Evolutionary conservation across 805 yeast species (phyloP), one percentile per base, ranked within the genome.

Genomic region (Saturnispora quitensis): DNA sequence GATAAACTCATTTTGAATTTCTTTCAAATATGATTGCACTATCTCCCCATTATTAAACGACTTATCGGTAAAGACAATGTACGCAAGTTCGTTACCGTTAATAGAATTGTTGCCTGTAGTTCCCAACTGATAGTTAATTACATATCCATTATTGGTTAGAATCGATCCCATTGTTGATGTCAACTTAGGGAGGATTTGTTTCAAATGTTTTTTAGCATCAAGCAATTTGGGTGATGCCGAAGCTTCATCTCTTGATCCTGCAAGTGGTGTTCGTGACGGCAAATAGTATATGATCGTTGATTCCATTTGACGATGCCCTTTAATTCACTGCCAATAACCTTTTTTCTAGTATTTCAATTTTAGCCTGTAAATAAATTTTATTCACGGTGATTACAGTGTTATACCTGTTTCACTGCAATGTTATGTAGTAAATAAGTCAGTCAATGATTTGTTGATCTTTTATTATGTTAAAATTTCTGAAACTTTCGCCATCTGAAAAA

Each of bases 191-290:
- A 49, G 27, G 5, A 49, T 74, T 50, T 84, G 69, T 68, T 91
- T 90, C 58, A 88, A 80, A 67, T 89, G 89, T 65, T 85, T 81
- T 75, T 90, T 91, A 64, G 87, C 89, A 50, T 87, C 93, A 24
- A 73, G 62, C 44, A 91, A 71, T 4, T 73, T 71, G 1, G 82
- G 73, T 48, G 75, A 77, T 38, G 76, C 74, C 56, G 86, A 89
- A 56, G 24, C 36, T 17, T 84, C 87, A 64, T 91, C 98, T 12
- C 88, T 90, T 2, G 96, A 86, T 6, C 96, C 96, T 54, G 95
- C 81, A 51, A 91, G 74, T 28, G 99, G 98, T 47, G 93, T 81
- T 24, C 93, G 89, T 81, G 54, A 53, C 4, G 58, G 55, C 3
- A 53, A 25, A 18, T 56, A 55, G 17, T 53, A 56, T 12, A 56